Base-by-base conservation (phyloP, 2,329 filamentous ascomycete genomes). In the Claviceps sp. region DNA sequence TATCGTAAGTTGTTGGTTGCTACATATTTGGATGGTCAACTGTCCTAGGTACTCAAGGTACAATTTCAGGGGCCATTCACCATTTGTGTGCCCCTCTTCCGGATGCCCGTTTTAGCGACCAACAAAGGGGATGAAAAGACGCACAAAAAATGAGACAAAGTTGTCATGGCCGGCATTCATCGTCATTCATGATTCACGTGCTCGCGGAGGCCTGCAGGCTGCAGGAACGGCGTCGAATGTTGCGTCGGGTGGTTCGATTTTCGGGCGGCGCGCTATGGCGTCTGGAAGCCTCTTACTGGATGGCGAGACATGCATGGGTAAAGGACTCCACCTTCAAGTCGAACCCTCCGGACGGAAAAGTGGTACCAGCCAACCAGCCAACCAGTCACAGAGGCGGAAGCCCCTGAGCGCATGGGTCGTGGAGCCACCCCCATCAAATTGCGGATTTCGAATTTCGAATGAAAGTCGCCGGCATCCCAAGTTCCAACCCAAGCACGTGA, bases 221-320 rank as follows among this genome's bases (percentile, higher is more conserved):
- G 24, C 48, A 53, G 50, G 48, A 39, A 42, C 34, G 13, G 7
- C 34, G 34, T 24, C 37, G 37, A 49, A 50, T 47, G 44, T 37
- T 47, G 10, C 14, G 34, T 39, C 30, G 41, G 39, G 48, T 50
- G 48, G 48, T 50, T 50, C 48, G 48, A 50, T 45, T 38, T 39
- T 19, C 24, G 30, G 41, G 19, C 41, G 17, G 14, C 22, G 17
- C 13, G 41, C 5, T 19, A 37, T 38, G 5, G 16, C 47, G 2
- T 8, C 5, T 38, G 24, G 16, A 11, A 37, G 26, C 30, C 17
- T 44, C n/a, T 14, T 14, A 50, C 26, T 50, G 48, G 48, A 24
- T 37, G 19, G 30, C 19, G 4, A 34, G 7, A 14, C 14, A 11
- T 19, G 7, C 4, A 16, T 8, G 24, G 5, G 24, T 8, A 10